Evolutionary conservation across 768 basidiomycete species (phyloP).

Genomic region (Suillus lakei): DNA sequence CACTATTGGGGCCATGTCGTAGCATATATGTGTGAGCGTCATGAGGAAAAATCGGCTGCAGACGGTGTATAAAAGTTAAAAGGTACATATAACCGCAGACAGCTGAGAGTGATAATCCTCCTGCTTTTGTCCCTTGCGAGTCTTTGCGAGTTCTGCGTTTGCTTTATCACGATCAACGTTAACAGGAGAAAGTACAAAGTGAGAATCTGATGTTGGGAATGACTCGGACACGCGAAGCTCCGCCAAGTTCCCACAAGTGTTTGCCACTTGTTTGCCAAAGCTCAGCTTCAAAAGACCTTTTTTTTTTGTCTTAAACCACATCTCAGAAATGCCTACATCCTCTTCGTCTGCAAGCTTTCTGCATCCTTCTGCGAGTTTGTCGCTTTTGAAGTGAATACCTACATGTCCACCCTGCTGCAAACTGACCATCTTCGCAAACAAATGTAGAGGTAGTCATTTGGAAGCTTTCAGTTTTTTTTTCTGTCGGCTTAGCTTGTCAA

Average conservation of each 20-base stretch:
- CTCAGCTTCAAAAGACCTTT: neutral
- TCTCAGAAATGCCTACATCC: constrained; percentile 66
- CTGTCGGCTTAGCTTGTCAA: neutral
- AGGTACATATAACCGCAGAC: too few species aligned
- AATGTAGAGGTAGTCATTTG: neutral
- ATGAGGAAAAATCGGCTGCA: too few species aligned
- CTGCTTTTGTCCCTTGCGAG: neutral
- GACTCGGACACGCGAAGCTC: too few species aligned
- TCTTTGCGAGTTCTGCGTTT: neutral
- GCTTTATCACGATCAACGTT: neutral
- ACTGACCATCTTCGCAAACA: neutral
- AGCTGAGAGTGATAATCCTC: neutral
- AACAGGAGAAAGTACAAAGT: neutral
- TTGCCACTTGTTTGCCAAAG: neutral
- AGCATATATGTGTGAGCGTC: too few species aligned
- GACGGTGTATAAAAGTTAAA: too few species aligned
- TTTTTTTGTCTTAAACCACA: neutral
- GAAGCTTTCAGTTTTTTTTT: neutral
- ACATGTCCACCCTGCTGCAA: neutral
- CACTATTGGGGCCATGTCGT: too few species aligned
- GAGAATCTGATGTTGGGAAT: too few species aligned
- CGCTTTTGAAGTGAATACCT: neutral
- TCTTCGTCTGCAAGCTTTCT: constrained; percentile 85
- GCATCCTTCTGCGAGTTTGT: constrained; percentile 68
- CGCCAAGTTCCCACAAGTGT: neutral